These are phyloP conservation scores for Leccinum incarnatum DNA, from an alignment of 768 basidiomycete species.

Conservation along the genomic window DNA sequence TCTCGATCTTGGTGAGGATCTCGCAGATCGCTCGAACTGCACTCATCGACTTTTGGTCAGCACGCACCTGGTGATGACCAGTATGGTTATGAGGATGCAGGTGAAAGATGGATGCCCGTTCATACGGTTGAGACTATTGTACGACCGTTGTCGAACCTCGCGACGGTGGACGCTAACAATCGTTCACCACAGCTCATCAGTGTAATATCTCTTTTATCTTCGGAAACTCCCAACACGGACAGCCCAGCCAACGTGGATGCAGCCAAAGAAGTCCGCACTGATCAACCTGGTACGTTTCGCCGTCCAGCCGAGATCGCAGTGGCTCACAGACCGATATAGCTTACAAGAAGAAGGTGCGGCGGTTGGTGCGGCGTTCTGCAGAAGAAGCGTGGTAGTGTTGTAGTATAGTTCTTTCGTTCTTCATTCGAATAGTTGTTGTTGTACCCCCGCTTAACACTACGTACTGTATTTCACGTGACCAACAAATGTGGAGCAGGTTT, in stretches of 20 bases:
- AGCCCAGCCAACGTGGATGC: slow-evolving; percentile 97
- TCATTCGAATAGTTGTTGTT: slow-evolving; percentile 8
- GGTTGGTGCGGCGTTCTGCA: slow-evolving; percentile 80
- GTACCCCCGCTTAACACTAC: neutral
- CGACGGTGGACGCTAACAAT: neutral
- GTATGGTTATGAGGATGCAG: slow-evolving; percentile 94
- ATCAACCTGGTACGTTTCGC: slow-evolving; percentile 49
- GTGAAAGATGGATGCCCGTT: slow-evolving; percentile 97
- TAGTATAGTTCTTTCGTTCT: slow-evolving; percentile 12
- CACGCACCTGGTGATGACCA: slow-evolving; percentile 96
- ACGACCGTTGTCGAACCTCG: slow-evolving; percentile 20
- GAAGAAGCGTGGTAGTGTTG: slow-evolving; percentile 76
- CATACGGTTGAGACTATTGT: slow-evolving; percentile 98
- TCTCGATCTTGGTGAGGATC: slow-evolving; percentile 81
- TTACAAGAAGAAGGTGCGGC: slow-evolving; percentile 96
- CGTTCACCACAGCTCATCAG: slow-evolving; percentile 71
- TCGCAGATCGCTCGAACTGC: neutral
- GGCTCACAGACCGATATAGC: slow-evolving; percentile 39
- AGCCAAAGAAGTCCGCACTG: slow-evolving; percentile 78
- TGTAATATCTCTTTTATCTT: slow-evolving; percentile 93
- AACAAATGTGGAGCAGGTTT: neutral
- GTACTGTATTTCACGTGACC: slow-evolving; percentile 22
- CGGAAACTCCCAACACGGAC: slow-evolving; percentile 86
- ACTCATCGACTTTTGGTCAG: slow-evolving; percentile 38
- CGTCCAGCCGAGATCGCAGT: neutral